phyloP scores from a whole-genome alignment of 257 asterid genomes.

The Nicotiana attenuata region DNA sequence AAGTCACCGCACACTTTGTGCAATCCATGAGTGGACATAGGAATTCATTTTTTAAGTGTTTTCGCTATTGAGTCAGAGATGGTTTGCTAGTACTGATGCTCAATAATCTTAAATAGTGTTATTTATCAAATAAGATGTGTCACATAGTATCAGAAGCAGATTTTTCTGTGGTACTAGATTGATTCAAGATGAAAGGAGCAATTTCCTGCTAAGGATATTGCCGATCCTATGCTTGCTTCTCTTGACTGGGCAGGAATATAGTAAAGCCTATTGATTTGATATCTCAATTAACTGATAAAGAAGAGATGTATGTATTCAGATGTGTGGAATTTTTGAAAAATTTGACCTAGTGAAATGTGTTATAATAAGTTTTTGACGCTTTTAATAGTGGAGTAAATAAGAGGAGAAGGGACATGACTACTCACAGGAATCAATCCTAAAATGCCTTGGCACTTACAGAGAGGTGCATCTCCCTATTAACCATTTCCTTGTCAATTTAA shows the following conservation, averaged over 20 bases:
- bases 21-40: neutral
- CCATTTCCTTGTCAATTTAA: neutral
- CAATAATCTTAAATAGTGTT: neutral
- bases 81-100: neutral
- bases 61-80: neutral
- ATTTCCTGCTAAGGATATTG: neutral
- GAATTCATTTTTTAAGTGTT: neutral
- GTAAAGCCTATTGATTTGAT: neutral
- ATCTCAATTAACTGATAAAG: neutral
- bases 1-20: constrained; percentile 1
- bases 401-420: neutral
- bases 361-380: neutral
- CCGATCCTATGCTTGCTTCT: neutral
- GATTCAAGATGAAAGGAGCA: constrained; percentile 12
- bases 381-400: neutral
- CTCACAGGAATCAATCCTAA: neutral
- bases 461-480: neutral
- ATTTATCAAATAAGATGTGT: neutral
- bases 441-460: neutral
- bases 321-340: neutral
- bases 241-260: neutral
- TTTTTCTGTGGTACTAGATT: neutral
- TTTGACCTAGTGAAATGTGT: neutral
- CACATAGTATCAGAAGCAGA: neutral
- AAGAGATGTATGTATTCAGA: neutral